Base-by-base conservation (phyloP, 1,139 yeast genomes). In the Saccharomycopsis hybrid region DNA sequence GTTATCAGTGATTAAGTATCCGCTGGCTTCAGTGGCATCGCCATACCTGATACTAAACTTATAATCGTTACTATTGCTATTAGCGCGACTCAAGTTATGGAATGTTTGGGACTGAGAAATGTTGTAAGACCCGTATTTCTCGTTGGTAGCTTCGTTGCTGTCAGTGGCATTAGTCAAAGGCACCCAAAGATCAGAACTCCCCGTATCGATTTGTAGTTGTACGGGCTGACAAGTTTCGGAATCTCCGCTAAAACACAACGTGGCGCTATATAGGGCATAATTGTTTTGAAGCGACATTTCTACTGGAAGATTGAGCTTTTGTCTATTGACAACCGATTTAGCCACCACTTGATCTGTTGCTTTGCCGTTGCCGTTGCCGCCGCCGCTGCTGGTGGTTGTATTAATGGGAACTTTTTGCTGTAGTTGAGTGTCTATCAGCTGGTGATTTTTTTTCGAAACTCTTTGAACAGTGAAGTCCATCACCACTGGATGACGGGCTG, bases 131-230 rank as follows among this genome's bases (percentile, higher is more conserved):
- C 83, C 82, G 65, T 64, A 57, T 74, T 64, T 59, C 13, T 24
- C 5, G 35, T 25, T 33, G 28, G 43, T 27, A 35, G 24, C 30
- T 32, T 25, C 9, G 39, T 35, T 25, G 27, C 29, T 9, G 35
- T 8, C 31, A n/a, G 35, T 30, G 8, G 52, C 50, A 53, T 44
- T 49, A 30, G 59, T 49, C 27, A 62, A 58, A 55, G 64, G 62
- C 30, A 81, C 76, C 89, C 89, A 83, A 54, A 82, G 65, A 58
- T 80, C 85, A 3, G 83, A 70, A 1, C 86, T 80, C 0, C 88
- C 89, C 3, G 89, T 83, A 59, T 83, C 89, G 28, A 84, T 60
- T 55, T 80, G 64, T 2, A 80, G 80, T 4, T 68, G 67, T 32
- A 82, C 72, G 7, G 68, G 62, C 57, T 78, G 80, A 42, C 49